Percentiles rank a stretch among this genome's conserved stretches.
These are phyloP conservation scores for Scenedesmus sp. DNA, from an alignment of 163 green algal genomes.

Conservation along the genomic window DNA sequence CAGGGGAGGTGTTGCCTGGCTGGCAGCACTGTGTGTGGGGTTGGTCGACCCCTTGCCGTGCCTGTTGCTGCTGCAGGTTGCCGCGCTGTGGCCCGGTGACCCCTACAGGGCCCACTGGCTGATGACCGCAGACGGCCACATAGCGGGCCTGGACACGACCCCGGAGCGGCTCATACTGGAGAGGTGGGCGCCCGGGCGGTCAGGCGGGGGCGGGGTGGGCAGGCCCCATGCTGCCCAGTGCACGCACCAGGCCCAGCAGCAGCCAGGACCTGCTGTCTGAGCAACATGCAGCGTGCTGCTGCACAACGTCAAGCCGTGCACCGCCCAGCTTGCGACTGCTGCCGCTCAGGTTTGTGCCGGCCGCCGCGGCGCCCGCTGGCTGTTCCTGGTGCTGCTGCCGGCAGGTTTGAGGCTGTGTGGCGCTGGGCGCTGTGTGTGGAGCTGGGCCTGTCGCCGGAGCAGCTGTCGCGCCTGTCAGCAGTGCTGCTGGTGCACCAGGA, in stretches of 20 bases:
- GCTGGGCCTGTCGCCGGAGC: slow-evolving; percentile 5
- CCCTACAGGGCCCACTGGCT: slow-evolving; percentile 16
- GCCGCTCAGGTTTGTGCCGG: background rate
- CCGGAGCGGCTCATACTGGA: slow-evolving; percentile 20
- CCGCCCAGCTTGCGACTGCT: background rate
- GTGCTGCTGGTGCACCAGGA: slow-evolving; percentile 35
- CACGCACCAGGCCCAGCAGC: no score
- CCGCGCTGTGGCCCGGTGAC: slow-evolving; percentile 1
- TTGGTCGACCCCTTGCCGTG: background rate
- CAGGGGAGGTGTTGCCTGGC: no score
- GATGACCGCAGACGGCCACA: slow-evolving; percentile 14
- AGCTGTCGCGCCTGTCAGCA: background rate
- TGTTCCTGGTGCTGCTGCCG: slow-evolving; percentile 4
- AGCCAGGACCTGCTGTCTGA: no score
- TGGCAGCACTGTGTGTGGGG: background rate
- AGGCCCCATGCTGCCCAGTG: no score
- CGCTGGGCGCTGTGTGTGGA: slow-evolving; percentile 26
- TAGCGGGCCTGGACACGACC: background rate
- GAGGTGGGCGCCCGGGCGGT: background rate
- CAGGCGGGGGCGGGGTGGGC: background rate
- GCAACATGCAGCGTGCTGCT: background rate
- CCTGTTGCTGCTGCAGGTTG: background rate
- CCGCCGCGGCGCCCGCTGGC: no score
- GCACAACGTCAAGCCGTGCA: background rate
- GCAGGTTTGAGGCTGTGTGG: slow-evolving; percentile 46